Percentiles rank a stretch among this genome's conserved stretches.
Conservation (phyloP, 2,329 filamentous ascomycete species). For the Fonsecaea monophora region DNA sequence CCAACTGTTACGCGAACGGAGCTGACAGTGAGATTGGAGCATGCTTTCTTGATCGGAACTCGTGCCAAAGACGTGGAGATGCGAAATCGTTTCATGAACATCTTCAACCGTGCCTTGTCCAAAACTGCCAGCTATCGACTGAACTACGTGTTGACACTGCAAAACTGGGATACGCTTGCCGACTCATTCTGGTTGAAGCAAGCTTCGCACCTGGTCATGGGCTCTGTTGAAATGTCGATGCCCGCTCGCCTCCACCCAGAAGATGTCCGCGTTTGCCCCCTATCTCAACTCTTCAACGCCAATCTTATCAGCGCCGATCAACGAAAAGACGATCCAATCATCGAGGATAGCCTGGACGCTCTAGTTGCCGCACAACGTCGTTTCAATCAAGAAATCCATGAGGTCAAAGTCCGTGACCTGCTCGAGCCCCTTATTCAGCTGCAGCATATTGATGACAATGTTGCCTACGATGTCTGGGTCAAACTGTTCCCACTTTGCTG, state of each 20-base stretch:
- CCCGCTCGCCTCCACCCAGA: constrained; percentile 78
- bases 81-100: constrained; percentile 94
- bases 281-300: constrained; percentile 74
- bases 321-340: constrained; percentile 68
- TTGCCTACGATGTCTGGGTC: constrained; percentile 90
- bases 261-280: constrained; percentile 79
- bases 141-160: constrained; percentile 84
- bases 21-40: constrained; percentile 94
- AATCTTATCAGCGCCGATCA: constrained; percentile 70
- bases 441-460: constrained; percentile 82
- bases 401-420: constrained; percentile 85
- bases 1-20: constrained; percentile 94
- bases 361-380: constrained; percentile 78
- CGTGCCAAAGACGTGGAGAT: constrained; percentile 93
- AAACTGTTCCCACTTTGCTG: constrained; percentile 91
- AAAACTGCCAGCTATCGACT: constrained; percentile 87
- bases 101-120: constrained; percentile 95
- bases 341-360: constrained; percentile 80
- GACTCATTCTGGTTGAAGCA: constrained; percentile 98
- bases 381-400: constrained; percentile 83
- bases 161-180: constrained; percentile 95
- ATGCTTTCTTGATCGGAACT: constrained; percentile 95
- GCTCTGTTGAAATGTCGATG: constrained; percentile 85
- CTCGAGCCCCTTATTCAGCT: constrained; percentile 89
- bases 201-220: constrained; percentile 89